Conservation (phyloP, 2,329 filamentous ascomycete genomes). For the Exophiala aquamarina region DNA sequence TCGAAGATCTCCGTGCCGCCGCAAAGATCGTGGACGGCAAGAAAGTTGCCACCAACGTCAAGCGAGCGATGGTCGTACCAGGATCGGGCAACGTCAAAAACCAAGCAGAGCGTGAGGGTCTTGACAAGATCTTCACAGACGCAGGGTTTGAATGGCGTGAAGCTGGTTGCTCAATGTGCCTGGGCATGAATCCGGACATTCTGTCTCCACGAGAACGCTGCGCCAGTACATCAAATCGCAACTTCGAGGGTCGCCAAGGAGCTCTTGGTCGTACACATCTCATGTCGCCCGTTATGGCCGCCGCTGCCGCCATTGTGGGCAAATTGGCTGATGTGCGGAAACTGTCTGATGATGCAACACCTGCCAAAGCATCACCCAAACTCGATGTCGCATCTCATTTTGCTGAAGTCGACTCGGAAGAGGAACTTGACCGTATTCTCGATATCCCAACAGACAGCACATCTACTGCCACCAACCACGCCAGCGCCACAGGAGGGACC, state of each 20-base stretch:
- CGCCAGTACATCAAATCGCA: conserved; percentile 93
- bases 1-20: conserved; percentile 89
- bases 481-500: conserved; percentile 45
- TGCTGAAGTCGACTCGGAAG: conserved; percentile 59
- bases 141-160: conserved; percentile 98
- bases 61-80: conserved; percentile 93
- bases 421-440: conserved; percentile 63
- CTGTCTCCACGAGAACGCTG: conserved; percentile 89
- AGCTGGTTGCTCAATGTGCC: conserved; percentile 97
- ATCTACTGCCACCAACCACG: conserved; percentile 64
- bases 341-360: conserved; percentile 56
- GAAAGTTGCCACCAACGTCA: conserved; percentile 84
- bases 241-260: conserved; percentile 95
- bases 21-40: conserved; percentile 83
- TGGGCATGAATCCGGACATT: conserved; percentile 99
- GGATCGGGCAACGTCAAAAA: conserved; percentile 93
- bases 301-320: conserved; percentile 82
- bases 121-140: conserved; percentile 87
- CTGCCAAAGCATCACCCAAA: conserved; percentile 57
- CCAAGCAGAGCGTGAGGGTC: conserved; percentile 84
- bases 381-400: conserved; percentile 58
- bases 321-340: conserved; percentile 91
- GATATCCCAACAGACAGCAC: conserved; percentile 63
- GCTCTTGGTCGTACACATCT: conserved; percentile 88
- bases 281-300: conserved; percentile 97